phyloP scores from a whole-genome alignment of 2,329 filamentous ascomycete genomes.

The Alternaria sp. region DNA sequence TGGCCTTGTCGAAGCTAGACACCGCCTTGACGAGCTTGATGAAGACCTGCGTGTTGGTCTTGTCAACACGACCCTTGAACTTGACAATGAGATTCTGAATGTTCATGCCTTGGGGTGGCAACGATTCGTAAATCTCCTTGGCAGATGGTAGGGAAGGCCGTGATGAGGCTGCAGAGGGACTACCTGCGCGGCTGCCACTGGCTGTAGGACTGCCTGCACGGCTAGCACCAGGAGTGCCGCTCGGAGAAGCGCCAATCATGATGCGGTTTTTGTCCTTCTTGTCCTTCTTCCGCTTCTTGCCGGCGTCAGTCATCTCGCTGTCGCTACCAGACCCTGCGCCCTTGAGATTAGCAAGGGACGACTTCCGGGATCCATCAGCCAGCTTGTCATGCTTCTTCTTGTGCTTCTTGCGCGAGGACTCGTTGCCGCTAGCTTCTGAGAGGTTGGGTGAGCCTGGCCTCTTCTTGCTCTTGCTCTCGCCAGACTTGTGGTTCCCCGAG shows the following conservation, averaged over 20 bases:
- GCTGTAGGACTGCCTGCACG: slow-evolving; percentile 55
- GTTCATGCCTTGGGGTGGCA: slow-evolving; percentile 54
- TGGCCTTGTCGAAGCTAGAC: slow-evolving; percentile 38
- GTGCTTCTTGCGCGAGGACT: slow-evolving; percentile 73
- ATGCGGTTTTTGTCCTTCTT: slow-evolving; percentile 66
- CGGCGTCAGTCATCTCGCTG: slow-evolving; percentile 72
- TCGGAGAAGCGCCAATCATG: slow-evolving; percentile 62
- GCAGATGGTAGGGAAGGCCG: slow-evolving; percentile 49
- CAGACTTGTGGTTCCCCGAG: slow-evolving; percentile 60
- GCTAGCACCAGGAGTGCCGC: slow-evolving; percentile 67
- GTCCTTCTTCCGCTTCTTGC: slow-evolving; percentile 64
- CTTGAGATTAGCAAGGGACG: slow-evolving; percentile 28
- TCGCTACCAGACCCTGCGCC: slow-evolving; percentile 71
- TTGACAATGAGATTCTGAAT: slow-evolving; percentile 49
- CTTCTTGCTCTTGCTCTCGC: slow-evolving; percentile 69
- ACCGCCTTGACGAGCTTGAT: slow-evolving; percentile 54
- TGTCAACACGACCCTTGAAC: slow-evolving; percentile 52
- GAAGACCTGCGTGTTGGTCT: slow-evolving; percentile 47
- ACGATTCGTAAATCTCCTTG: slow-evolving; percentile 53
- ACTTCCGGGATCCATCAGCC: slow-evolving; percentile 35
- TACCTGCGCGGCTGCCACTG: slow-evolving; percentile 40
- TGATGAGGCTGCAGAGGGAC: slow-evolving; percentile 28
- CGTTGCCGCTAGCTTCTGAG: slow-evolving; percentile 91
- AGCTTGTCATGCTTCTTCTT: slow-evolving; percentile 49
- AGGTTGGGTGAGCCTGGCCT: slow-evolving; percentile 84